These are phyloP conservation scores for Xanthoconium purpureum DNA, from an alignment of 768 basidiomycete species.

Conservation along the genomic window DNA sequence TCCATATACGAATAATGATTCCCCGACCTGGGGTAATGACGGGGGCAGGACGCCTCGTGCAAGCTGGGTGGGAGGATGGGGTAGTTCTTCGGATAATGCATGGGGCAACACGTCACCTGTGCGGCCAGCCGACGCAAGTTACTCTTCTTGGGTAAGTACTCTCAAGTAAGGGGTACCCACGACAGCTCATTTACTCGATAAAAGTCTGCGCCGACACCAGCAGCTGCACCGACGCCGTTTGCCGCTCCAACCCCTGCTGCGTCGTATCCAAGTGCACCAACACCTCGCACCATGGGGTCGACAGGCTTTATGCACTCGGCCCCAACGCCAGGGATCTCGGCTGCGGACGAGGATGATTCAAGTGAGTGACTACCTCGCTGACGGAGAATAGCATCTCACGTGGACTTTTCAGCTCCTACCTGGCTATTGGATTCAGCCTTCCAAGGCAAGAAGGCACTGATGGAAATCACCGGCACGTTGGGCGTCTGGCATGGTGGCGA, in stretches of 20 bases:
- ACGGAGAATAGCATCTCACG: conserved; percentile 18
- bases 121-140: conserved; percentile 31
- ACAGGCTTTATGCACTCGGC: conserved; percentile 24
- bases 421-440: conserved; percentile 31
- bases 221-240: conserved; percentile 40
- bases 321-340: conserved; percentile 30
- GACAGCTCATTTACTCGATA: conserved; percentile 1
- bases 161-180: conserved; percentile 20
- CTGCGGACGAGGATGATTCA: conserved; percentile 29
- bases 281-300: conserved; percentile 30
- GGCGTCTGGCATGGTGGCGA: conserved; percentile 30
- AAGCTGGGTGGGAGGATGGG: conserved; percentile 34
- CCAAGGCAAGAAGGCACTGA: conserved; percentile 27
- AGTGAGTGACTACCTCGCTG: conserved; percentile 17
- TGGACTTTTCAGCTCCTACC: conserved; percentile 18
- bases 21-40: conserved; percentile 29
- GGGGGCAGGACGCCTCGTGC: conserved; percentile 54
- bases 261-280: conserved; percentile 31
- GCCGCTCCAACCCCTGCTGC: conserved; percentile 31
- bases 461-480: conserved; percentile 28
- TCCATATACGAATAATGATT: conserved; percentile 36
- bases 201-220: conserved; percentile 38
- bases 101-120: conserved; percentile 33
- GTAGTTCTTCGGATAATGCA: conserved; percentile 15
- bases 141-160: conserved; percentile 34